Base-by-base conservation (phyloP, 768 basidiomycete genomes). In the Serpula lacrymans region DNA sequence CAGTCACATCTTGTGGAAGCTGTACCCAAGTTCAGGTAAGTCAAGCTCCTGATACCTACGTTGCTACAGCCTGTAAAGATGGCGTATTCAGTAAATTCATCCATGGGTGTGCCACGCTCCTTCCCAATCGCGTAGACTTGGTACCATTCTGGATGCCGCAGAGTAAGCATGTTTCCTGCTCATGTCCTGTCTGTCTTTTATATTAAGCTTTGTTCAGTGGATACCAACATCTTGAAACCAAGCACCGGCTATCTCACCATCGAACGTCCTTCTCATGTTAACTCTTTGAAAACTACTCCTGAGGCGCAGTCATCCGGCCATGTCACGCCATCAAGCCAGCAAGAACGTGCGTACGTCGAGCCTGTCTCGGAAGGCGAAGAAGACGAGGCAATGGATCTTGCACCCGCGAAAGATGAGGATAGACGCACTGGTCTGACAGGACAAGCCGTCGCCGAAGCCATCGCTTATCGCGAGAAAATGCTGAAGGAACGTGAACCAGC, bases 61-160 rank as follows among this genome's bases (percentile, higher is more conserved):
- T 28, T n/a, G 27, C 9, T n/a, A 28, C 14, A 27, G 10, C n/a
- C n/a, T n/a, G n/a, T n/a, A n/a, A n/a, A n/a, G n/a, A n/a, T 53
- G 10, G 24, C 38, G 33, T 24, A 14, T 29, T 22, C 43, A 90
- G 89, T 61, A 89, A 89, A 78, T 95, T 95, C 58, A 94, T 96
- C 41, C 93, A 95, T 59, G 95, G 96, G 18, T 99, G 96, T 58
- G 84, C 95, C 2, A 93, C 92, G 2, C 72, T 98, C 0, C 65
- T 98, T 8, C 93, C 94, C 14, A 79, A 88, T 53, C 85, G 95
- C 25, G 94, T 97, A 32, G 88, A 97, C 55, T 76, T 99, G 17
- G 88, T 99, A 25, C 96, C 96, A 5, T 99, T 97, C 74, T 99
- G 96, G 96, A 77, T 94, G 5, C 94, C 94, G 5, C 94, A 98